A percentile compares a stretch with the other conserved stretches of the same genome.
phyloP scores from a whole-genome alignment of 192 early-diverging fungal genomes.

The Piromyces sp. region DNA sequence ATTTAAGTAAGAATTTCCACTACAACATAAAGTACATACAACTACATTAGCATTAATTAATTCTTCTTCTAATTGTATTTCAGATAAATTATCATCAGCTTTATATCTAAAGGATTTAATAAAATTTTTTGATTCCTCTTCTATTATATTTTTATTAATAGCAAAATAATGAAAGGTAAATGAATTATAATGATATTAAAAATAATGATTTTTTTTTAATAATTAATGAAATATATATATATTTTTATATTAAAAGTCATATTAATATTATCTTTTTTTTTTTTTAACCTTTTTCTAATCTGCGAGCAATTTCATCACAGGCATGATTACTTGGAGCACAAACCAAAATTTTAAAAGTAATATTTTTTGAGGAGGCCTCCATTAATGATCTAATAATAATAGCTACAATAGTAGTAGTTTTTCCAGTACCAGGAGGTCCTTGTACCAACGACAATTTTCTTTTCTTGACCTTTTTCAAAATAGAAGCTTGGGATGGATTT shows the following conservation, averaged over 20 bases:
- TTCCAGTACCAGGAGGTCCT: conserved; percentile 57
- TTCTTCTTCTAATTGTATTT: conserved; percentile 30
- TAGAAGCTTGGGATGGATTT: conserved; percentile 81
- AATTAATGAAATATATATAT: too few species aligned
- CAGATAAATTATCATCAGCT: conserved; percentile 35
- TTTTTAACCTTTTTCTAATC: conserved; percentile 52
- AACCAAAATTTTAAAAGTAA: conserved; percentile 44
- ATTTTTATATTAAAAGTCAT: not conserved
- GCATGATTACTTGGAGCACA: conserved; percentile 92
- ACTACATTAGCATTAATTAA: conserved; percentile 64
- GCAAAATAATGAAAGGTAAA: not conserved
- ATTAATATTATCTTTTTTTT: too few species aligned
- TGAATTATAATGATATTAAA: too few species aligned
- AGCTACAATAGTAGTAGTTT: conserved; percentile 82
- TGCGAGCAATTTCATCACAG: conserved; percentile 81
- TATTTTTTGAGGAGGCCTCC: conserved; percentile 27
- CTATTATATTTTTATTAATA: conserved; percentile 28
- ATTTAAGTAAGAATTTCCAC: conserved; percentile 63
- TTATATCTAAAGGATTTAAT: conserved; percentile 55
- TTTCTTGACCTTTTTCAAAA: conserved; percentile 38
- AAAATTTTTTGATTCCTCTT: conserved; percentile 62
- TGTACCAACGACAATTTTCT: conserved; percentile 70
- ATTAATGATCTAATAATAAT: conserved; percentile 25
- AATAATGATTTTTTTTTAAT: too few species aligned
- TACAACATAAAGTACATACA: conserved; percentile 63